Evolutionary conservation across 768 basidiomycete species (phyloP).

Genomic region (Tulasnella sp.): DNA sequence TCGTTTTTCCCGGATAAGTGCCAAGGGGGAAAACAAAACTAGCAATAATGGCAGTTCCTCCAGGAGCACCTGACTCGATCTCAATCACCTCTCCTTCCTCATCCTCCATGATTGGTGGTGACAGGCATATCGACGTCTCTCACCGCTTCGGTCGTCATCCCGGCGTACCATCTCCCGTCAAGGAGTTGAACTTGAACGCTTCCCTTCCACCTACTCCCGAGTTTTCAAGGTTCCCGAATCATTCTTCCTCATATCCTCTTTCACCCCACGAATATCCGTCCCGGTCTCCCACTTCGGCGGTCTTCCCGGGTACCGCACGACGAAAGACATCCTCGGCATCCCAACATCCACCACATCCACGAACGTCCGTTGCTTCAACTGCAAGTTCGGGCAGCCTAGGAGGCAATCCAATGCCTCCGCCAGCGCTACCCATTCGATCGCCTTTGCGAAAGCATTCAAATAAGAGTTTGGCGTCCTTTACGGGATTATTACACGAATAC

Average conservation of each 20-base stretch:
- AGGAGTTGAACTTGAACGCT: background rate
- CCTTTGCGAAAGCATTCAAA: constrained; percentile 5
- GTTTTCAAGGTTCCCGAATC: background rate
- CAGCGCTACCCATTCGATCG: constrained; percentile 2
- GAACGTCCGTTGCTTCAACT: constrained; percentile 11
- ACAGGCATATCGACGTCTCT: no score
- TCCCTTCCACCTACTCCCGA: background rate
- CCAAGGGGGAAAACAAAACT: no score
- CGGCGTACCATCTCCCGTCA: constrained; percentile 1
- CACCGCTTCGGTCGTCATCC: background rate
- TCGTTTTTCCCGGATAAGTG: no score
- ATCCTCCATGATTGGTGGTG: no score
- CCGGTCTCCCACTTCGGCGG: no score
- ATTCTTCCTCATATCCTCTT: constrained; percentile 1
- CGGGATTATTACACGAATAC: constrained; percentile 10
- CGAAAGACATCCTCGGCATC: constrained; percentile 10
- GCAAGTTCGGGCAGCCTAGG: constrained; percentile 6
- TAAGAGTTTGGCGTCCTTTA: constrained; percentile 13
- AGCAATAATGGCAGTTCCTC: no score
- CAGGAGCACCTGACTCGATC: no score
- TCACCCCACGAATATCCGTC: background rate
- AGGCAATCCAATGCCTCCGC: constrained; percentile 1
- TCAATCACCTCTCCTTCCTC: no score
- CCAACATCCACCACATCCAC: constrained; percentile 3
- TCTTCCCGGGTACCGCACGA: no score